Base-by-base conservation (phyloP, 495 filamentous ascomycete species). In the Pseudotulostoma volvatum region DNA sequence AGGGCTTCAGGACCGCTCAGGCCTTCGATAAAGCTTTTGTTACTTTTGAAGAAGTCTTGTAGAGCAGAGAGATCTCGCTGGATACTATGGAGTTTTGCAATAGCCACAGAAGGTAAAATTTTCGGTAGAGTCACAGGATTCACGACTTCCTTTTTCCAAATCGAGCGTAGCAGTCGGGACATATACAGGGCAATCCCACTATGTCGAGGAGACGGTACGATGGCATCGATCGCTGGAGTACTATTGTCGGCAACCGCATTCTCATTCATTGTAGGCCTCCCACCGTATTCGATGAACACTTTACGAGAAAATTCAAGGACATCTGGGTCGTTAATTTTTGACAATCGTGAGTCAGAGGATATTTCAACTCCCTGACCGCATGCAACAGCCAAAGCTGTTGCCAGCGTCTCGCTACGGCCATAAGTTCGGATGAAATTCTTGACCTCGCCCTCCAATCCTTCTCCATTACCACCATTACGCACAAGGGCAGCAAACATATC, bases 361-460 rank as follows among this genome's bases (percentile, higher is more conserved):
- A 86, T 68, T 47, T 88, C 84, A 16, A 77, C 71, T 13, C 82
- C 85, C 53, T 93, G 84, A 9, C 88, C 85, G 53, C 90, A 99
- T 9, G 86, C 86, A n/a, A 96, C 90, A 7, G 92, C 92, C 15
- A 99, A 67, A 7, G 92, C 84, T 38, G 86, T 87, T 0, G 92
- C 84, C 44, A 84, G 74, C 0, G 79, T 84, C 53, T 99, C 90
- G 1, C 73, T 74, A 1, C 82, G 70, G 23, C 92, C 92, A 55
- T 96, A 95, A 2, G 71, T 68, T 23, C 71, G 66, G 40, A 84
- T 79, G 49, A 96, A 93, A 38, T 72, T 82, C 38, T 77, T 79
- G 31, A 87, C 65, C 39, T 93, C 82, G 1, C 67, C 74, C 37
- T 92, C 81, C 3, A 86, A 50, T 3, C 77, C 84, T 31, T 93